Conservation (phyloP, 1,139 yeast species). For the Pneumocystis sp. region DNA sequence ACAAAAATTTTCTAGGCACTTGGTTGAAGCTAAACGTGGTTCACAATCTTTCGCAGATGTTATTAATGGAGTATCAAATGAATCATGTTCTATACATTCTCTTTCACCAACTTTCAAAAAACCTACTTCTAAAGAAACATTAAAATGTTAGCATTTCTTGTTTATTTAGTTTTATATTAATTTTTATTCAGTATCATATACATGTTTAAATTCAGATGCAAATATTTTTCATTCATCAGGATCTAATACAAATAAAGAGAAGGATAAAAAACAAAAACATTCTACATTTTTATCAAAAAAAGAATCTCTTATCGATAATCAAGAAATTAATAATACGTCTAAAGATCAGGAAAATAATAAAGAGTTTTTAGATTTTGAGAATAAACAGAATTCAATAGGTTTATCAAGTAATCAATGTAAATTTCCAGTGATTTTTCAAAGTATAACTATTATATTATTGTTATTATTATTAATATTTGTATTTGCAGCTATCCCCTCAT, state of each 20-base stretch:
- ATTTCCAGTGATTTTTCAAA: background rate
- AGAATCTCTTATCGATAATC: background rate
- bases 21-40: slow-evolving; percentile 9
- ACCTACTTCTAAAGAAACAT: background rate
- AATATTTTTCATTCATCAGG: background rate
- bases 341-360: background rate
- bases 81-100: background rate
- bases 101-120: slow-evolving; percentile 1
- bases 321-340: background rate
- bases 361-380: background rate
- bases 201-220: background rate
- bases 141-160: background rate
- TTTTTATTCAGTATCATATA: background rate
- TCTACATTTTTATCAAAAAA: background rate
- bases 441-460: background rate
- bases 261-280: background rate
- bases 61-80: slow-evolving; percentile 1
- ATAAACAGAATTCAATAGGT: background rate
- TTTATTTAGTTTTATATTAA: background rate
- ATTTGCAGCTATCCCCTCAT: background rate
- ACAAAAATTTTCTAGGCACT: slow-evolving; percentile 3
- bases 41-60: slow-evolving; percentile 4
- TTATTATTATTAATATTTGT: background rate
- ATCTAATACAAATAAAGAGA: background rate
- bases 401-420: background rate